Percentiles rank a stretch among this genome's conserved stretches.
These are phyloP conservation scores for Cryptococcus amylolentus DNA, from an alignment of 1,284 basidiomycete species.

Conservation along the genomic window DNA sequence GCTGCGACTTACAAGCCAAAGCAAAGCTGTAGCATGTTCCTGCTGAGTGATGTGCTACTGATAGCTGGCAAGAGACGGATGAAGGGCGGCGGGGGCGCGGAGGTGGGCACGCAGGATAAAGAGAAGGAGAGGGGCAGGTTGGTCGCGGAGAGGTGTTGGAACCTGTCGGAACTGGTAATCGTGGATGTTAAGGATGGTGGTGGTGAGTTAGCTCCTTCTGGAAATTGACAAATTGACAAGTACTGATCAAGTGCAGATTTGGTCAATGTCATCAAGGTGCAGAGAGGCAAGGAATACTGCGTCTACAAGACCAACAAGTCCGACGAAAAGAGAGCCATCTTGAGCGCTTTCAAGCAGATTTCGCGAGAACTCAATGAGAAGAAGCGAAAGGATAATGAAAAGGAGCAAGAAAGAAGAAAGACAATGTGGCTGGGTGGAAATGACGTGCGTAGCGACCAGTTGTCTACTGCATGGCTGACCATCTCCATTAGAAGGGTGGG, in stretches of 20 bases:
- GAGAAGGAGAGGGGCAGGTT: conserved; percentile 62
- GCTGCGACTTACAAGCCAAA: conserved; percentile 92
- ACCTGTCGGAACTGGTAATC: conserved; percentile 85
- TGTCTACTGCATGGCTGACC: background rate
- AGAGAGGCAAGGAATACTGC: conserved; percentile 86
- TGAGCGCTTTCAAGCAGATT: conserved; percentile 82
- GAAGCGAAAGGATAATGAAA: conserved; percentile 84
- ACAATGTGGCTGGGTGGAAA: conserved; percentile 62
- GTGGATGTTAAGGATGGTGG: conserved; percentile 93
- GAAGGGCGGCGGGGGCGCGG: conserved; percentile 51
- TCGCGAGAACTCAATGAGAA: conserved; percentile 85
- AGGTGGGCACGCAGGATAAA: conserved; percentile 35
- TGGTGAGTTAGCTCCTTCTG: conserved; percentile 54
- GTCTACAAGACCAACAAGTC: conserved; percentile 81
- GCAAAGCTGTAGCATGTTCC: conserved; percentile 80
- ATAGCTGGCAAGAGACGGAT: conserved; percentile 63
- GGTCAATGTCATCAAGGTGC: conserved; percentile 93
- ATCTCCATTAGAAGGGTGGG: conserved; percentile 6
- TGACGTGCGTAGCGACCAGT: conserved; percentile 54
- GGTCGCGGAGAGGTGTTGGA: conserved; percentile 90
- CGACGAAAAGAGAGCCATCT: conserved; percentile 79
- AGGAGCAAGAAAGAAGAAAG: conserved; percentile 80
- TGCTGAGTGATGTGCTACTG: conserved; percentile 86
- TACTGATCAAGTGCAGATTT: conserved; percentile 58
- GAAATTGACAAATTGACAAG: background rate